Conservation (phyloP, 345 rosid species). For the Salix exigua region DNA sequence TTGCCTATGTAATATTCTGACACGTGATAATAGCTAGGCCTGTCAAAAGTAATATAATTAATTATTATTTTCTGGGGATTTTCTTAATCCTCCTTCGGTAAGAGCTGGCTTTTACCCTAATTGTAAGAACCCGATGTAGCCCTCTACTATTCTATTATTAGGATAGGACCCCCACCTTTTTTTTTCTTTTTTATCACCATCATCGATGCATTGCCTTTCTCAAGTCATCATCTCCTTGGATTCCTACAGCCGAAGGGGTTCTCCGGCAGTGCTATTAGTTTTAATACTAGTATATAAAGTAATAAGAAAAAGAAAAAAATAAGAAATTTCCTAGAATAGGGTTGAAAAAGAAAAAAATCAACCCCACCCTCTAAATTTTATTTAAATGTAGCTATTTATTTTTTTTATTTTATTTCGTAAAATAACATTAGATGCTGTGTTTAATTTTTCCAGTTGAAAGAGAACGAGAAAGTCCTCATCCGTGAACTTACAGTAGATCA, state of each 20-base stretch:
- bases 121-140: neutral
- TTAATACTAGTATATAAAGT: too few species aligned
- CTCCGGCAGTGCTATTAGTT: too few species aligned
- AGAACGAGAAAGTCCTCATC: too few species aligned
- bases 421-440: too few species aligned
- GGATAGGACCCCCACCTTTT: neutral
- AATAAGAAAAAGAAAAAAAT: too few species aligned
- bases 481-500: too few species aligned
- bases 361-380: too few species aligned
- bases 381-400: too few species aligned
- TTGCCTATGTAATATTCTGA: constrained; percentile 7
- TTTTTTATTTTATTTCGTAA: too few species aligned
- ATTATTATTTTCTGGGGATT: neutral
- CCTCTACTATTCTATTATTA: neutral
- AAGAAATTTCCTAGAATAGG: too few species aligned
- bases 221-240: neutral
- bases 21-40: neutral
- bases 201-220: neutral
- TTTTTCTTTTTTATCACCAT: neutral
- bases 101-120: neutral
- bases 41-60: neutral
- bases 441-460: too few species aligned
- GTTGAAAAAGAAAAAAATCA: too few species aligned
- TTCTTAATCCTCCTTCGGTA: neutral
- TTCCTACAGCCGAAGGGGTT: neutral